These are phyloP conservation scores for Aspergillus versicolor DNA, from an alignment of 2,329 filamentous ascomycete genomes.

Conservation along the genomic window DNA sequence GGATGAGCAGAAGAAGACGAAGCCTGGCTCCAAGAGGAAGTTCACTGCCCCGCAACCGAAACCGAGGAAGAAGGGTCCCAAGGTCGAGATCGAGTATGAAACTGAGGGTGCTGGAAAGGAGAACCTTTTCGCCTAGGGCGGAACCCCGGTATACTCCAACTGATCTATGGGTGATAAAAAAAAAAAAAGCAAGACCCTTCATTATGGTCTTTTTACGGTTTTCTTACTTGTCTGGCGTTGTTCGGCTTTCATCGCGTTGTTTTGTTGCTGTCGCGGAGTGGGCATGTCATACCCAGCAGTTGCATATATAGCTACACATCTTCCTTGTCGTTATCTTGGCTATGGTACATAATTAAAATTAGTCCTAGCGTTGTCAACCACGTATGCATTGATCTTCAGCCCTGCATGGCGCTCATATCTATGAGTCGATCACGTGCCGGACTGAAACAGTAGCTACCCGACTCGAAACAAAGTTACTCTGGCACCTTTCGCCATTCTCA, in stretches of 20 bases:
- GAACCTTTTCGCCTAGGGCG: constrained; percentile 40
- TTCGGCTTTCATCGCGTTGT: constrained; percentile 20
- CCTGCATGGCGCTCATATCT: background rate
- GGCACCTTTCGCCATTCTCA: background rate
- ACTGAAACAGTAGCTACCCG: constrained; percentile 5
- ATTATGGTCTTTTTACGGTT: constrained; percentile 2
- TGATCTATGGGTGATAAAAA: background rate
- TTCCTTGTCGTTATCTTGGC: constrained; percentile 9
- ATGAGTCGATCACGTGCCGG: constrained; percentile 5
- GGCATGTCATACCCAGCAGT: constrained; percentile 36
- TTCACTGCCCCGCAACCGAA: constrained; percentile 52
- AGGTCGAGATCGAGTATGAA: constrained; percentile 76
- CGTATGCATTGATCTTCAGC: background rate
- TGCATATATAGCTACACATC: constrained; percentile 26
- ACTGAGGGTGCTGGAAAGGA: constrained; percentile 62
- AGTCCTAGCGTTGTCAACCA: background rate
- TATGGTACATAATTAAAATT: constrained; percentile 5
- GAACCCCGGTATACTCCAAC: background rate
- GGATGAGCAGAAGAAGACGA: constrained; percentile 44
- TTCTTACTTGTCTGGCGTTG: constrained; percentile 35
- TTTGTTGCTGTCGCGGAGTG: constrained; percentile 24
- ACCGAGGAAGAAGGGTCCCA: constrained; percentile 62
- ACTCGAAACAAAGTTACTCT: background rate
- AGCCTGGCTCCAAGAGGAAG: constrained; percentile 58
- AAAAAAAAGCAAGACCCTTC: constrained; percentile 14